Base-by-base conservation (phyloP, 225 moss, liverwort and hornwort genomes). In the Bryum argenteum region DNA sequence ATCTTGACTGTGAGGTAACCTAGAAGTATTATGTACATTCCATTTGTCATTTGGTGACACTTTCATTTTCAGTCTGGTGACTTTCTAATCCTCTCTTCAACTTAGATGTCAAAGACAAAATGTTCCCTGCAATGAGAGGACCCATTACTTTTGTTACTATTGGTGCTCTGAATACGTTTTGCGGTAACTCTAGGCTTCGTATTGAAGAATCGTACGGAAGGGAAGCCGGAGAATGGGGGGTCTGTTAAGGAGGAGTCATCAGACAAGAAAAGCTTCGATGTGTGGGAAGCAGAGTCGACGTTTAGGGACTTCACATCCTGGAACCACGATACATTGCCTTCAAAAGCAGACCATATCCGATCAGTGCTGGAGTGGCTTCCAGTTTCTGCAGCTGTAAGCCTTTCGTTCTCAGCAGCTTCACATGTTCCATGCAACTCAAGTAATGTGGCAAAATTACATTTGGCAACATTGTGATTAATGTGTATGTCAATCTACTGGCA, bases 301-400 rank as follows among this genome's bases (percentile, higher is more conserved):
- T 88, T 88, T 50, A 42, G 67, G 37, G 72, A 56, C 42, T 80
- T 85, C 54, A 78, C 82, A 3, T 85, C 85, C 70, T 88, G 88
- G 88, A 88, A 88, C 66, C 88, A 88, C 72, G 85, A 88, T 65
- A 82, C 85, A 12, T 70, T 82, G 70, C 88, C 88, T 5, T 82
- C 85, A 20, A 79, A 79, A 43, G 80, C 85, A 37, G 88, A 88
- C 52, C 82, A 74, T 26, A 70, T 82, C 22, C 85, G 80, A 50
- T 78, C 82, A 20, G 81, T 79, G 56, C 65, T 88, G 80, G 82
- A 88, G 50, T 88, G 88, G 85, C 85, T 88, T 48, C 85, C 82
- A 11, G 79, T 88, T 18, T 82, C 85, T 65, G 79, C 80, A 66
- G 80, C 83, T 78, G 86, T 87, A 70, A 78, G 83, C 8, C 41